These are phyloP conservation scores for Thermomucor indicae-seudaticae DNA, from an alignment of 371 early-diverging fungal species.

Conservation along the genomic window DNA sequence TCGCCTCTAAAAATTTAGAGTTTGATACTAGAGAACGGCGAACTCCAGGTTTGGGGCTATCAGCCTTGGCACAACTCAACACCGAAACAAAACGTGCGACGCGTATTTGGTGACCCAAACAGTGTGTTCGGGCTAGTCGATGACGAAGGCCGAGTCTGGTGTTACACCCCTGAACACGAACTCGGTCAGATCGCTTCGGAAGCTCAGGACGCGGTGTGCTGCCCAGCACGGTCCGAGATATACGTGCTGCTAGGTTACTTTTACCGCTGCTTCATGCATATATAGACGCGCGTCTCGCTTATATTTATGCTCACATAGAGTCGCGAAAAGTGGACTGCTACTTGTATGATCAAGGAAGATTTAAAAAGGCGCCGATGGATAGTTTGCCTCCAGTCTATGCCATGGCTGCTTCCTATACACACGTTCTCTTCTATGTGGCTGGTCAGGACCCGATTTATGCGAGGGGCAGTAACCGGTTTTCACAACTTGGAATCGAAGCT, in stretches of 20 bases:
- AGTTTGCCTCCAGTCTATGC: slow-evolving; percentile 4
- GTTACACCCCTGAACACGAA: too few species aligned
- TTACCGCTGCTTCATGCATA: too few species aligned
- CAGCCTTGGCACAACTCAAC: slow-evolving; percentile 6
- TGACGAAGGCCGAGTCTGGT: slow-evolving; percentile 2
- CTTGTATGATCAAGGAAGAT: too few species aligned
- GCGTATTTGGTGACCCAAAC: slow-evolving; percentile 22
- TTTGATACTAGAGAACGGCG: too few species aligned
- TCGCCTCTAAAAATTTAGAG: too few species aligned
- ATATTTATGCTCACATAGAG: too few species aligned
- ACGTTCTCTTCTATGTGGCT: slow-evolving; percentile 20
- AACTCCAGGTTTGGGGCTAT: slow-evolving; percentile 21
- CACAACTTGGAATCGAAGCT: slow-evolving; percentile 29
- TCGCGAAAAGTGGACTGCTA: not conserved
- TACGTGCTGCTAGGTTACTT: slow-evolving; percentile 14
- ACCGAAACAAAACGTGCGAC: not conserved
- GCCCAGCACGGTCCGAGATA: not conserved
- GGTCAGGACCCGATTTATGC: slow-evolving; percentile 20
- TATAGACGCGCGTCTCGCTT: too few species aligned
- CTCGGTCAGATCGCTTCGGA: not conserved
- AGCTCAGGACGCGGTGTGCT: slow-evolving; percentile 10
- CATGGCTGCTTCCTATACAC: slow-evolving; percentile 20
- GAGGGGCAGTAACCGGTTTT: slow-evolving; percentile 35
- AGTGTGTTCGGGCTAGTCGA: slow-evolving; percentile 15
- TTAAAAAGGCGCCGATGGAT: not conserved